Base-by-base conservation (phyloP, 179 eudicot genomes). In the Camellia oleifera region DNA sequence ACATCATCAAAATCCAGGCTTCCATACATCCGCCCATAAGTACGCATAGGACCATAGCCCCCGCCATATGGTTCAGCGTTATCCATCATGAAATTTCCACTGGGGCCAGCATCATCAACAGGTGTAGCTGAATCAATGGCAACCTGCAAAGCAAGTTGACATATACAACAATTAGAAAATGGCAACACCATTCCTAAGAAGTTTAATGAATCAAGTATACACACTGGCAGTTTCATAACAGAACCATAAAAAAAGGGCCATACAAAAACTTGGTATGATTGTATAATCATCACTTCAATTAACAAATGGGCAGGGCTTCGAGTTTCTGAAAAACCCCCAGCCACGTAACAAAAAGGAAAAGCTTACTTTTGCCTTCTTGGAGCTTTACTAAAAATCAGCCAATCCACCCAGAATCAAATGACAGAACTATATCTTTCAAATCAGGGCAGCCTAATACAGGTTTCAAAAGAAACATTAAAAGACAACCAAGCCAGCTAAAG, bases 41-140 rank as follows among this genome's bases (percentile, higher is more conserved):
- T 40, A 12, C 97, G 97, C 86, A 93, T 83, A 5, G 97, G 98
- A 75, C 97, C 89, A 76, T 81, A 96, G 79, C 90, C 94, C 71
- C 91, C 80, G 11, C 91, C 90, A 83, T 82, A 92, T 40, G 98
- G 92, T 58, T 94, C 97, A 69, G 92, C 86, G 81, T 82, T 76
- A 76, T 91, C 93, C 93, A 92, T 89, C 89, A 87, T 80, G 78
- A 83, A 78, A 82, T 88, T 87, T 80, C 88, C 86, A 83, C 98
- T 91, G 18, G 92, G 78, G 69, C 97, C 97, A 81, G 91, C 94
- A 80, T 93, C 98, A 84, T 94, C 98, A 80, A 97, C 80, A 6
- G 99, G 99, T 0, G 98, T 89, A 65, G 98, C 99, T 56, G 98
- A 88, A 85, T 94, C 99, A 78, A 97, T 97, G 54, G 99, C 99